A percentile compares a stretch with the other conserved stretches of the same genome.
Conservation (phyloP, 2,329 filamentous ascomycete species). For the Fonsecaea pedrosoi region DNA sequence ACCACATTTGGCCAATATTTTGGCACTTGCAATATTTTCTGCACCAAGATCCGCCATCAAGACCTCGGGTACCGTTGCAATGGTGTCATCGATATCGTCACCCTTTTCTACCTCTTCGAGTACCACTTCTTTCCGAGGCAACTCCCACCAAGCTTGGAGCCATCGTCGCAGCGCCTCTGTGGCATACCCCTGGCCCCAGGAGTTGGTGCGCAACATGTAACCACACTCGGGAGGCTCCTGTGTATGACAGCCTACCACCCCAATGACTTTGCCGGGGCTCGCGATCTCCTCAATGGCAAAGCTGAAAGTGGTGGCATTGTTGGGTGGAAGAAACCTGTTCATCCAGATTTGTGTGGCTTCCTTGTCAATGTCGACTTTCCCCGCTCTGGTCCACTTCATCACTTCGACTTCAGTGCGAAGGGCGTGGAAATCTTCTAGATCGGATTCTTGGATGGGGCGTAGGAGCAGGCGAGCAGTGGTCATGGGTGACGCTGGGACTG, state of each 20-base stretch:
- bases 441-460: slow-evolving; percentile 57
- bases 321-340: slow-evolving; percentile 54
- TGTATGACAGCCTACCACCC: slow-evolving; percentile 56
- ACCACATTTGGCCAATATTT: slow-evolving; percentile 30
- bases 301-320: slow-evolving; percentile 62
- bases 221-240: slow-evolving; percentile 60
- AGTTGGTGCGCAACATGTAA: slow-evolving; percentile 62
- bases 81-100: neutral
- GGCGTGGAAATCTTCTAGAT: slow-evolving; percentile 58
- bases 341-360: slow-evolving; percentile 55
- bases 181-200: slow-evolving; percentile 64
- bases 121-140: slow-evolving; percentile 57
- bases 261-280: slow-evolving; percentile 45
- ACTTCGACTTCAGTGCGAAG: slow-evolving; percentile 66
- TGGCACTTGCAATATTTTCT: slow-evolving; percentile 28
- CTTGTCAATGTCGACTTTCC: slow-evolving; percentile 53
- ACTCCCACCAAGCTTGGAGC: slow-evolving; percentile 55
- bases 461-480: slow-evolving; percentile 63
- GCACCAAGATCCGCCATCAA: slow-evolving; percentile 26
- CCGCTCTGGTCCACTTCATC: slow-evolving; percentile 64
- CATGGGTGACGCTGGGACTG: slow-evolving; percentile 49
- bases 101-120: slow-evolving; percentile 40
- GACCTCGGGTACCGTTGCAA: slow-evolving; percentile 17
- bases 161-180: slow-evolving; percentile 63
- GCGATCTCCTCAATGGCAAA: slow-evolving; percentile 49